Evolutionary conservation across 164 flowering plant species (phyloP), one percentile per base, ranked within the genome.

Genomic region (Umbilicus rupestris): DNA sequence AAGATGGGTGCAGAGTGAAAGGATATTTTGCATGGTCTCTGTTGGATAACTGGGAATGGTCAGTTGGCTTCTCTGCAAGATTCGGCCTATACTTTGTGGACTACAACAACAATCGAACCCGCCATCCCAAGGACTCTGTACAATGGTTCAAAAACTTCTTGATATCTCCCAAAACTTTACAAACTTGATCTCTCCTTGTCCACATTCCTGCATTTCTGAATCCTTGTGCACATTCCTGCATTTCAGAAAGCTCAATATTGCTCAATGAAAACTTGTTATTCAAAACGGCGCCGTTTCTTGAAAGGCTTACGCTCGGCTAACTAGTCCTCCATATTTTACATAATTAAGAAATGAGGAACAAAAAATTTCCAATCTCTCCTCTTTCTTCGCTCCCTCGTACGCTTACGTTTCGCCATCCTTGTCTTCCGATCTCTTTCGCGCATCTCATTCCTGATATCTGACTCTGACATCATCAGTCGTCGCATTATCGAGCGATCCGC

Each of bases 31-130:
- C 55, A 9, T 92, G 98, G 98, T 87, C 98, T 33, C 74, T 92
- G 19, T 49, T 92, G 76, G 98, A 92, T 68, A 92, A 89, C 39
- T 92, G 94, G 95, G 98, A 89, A 73, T 89, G 98, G 98, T 79
- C 76, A 46, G 91, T 92, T 15, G 98, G 98, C 10, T 92, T 65
- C 74, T 78, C 83, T 57, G 87, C 96, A 3, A 85, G 98, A 49
- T 92, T 92, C 74, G 98, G 98, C 12, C 81, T 92, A 12, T 89
- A 79, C 58, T 92, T 78, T 66, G 95, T 92, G 67, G 96, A 92
- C 63, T 92, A 84, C 52, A 85, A 81, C 0, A 82, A 88, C 79
- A 84, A 83, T 20, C 88, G 79, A 52, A 89, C 79, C 76, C 80
- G 98, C 77, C 83, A 89, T 68, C 82, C 98, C 2, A 92, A 92